These are phyloP conservation scores for Arthrinium phaeospermum DNA, from an alignment of 2,329 filamentous ascomycete species.

Conservation along the genomic window DNA sequence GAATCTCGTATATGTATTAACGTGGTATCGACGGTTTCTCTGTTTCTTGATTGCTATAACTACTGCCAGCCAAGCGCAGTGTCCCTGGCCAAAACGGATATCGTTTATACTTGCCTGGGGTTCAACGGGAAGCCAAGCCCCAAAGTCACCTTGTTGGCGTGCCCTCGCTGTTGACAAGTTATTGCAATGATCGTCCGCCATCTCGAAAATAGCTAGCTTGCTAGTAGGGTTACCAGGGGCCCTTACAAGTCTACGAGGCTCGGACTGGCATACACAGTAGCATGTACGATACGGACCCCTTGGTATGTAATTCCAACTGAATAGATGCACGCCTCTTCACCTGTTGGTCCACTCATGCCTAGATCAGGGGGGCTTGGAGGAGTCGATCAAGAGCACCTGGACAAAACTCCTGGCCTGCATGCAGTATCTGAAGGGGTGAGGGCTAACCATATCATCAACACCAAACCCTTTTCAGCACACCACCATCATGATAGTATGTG, in stretches of 20 bases:
- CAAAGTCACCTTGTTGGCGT: not conserved
- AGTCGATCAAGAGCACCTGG: slow-evolving; percentile 1
- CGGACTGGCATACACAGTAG: not conserved
- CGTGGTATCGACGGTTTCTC: not conserved
- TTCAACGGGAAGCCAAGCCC: not conserved
- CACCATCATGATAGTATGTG: not conserved
- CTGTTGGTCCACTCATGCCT: not conserved
- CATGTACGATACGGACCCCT: not conserved
- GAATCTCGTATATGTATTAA: slow-evolving; percentile 9
- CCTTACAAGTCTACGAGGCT: slow-evolving; percentile 5
- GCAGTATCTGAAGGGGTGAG: not conserved
- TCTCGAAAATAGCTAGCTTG: slow-evolving; percentile 7
- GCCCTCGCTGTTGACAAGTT: not conserved
- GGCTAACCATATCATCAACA: slow-evolving; percentile 3
- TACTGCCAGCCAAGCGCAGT: not conserved
- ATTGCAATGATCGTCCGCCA: not conserved
- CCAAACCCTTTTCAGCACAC: slow-evolving; percentile 8
- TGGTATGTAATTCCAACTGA: not conserved
- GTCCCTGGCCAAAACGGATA: not conserved
- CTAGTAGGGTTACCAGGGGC: not conserved
- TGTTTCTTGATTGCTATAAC: not conserved
- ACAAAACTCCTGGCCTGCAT: not conserved
- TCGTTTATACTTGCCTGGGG: not conserved
- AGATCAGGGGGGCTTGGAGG: not conserved
- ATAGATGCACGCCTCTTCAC: slow-evolving; percentile 4